These are phyloP conservation scores for Colletotrichum liaoningense DNA, from an alignment of 2,329 filamentous ascomycete species.

Conservation along the genomic window DNA sequence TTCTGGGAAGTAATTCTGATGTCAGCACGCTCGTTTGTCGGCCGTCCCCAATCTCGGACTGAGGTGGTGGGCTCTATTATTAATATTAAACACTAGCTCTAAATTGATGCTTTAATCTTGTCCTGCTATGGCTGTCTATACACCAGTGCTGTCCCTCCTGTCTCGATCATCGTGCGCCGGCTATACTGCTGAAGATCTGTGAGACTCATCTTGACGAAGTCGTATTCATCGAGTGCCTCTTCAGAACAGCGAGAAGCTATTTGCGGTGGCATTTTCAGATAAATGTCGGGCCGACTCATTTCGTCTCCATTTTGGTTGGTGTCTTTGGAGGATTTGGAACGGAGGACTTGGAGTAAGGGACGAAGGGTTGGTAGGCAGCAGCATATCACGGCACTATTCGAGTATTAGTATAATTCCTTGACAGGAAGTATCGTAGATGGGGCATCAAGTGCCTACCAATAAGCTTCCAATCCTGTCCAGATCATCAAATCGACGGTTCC, in stretches of 20 bases:
- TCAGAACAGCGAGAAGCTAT: slow-evolving; percentile 12
- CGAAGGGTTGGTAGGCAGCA: slow-evolving; percentile 3
- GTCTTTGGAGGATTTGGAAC: not conserved
- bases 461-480: slow-evolving; percentile 28
- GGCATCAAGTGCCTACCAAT: slow-evolving; percentile 2
- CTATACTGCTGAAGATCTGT: slow-evolving; percentile 1
- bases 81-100: not conserved
- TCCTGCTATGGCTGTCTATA: not conserved
- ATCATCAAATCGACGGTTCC: slow-evolving; percentile 32
- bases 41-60: not conserved
- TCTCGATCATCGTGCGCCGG: not conserved
- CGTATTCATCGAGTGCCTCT: not conserved
- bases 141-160: not conserved
- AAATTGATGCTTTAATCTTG: not conserved
- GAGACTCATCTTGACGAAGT: slow-evolving; percentile 1
- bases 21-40: not conserved
- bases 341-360: not conserved
- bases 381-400: not conserved
- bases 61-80: not conserved
- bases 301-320: not conserved
- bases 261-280: slow-evolving; percentile 5
- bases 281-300: not conserved
- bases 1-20: too few relatives aligned
- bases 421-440: too few relatives aligned
- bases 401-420: not conserved